A percentile compares a stretch with the other conserved stretches of the same genome.
Evolutionary conservation across 1,139 yeast genomes (phyloP).

Genomic region (Zygosaccharomyces pseudobailii): DNA sequence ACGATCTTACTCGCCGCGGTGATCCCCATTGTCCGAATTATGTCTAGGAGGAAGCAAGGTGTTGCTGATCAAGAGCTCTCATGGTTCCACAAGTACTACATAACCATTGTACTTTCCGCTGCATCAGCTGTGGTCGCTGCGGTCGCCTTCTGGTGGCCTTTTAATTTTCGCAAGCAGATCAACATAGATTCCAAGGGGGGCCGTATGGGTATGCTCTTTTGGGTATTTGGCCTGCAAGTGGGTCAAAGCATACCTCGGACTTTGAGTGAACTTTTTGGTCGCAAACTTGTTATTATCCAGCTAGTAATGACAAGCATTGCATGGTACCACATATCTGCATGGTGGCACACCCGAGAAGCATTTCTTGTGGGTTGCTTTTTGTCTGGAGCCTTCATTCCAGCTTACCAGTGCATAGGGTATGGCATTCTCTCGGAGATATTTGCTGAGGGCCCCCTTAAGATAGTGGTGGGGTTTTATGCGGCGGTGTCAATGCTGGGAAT

Average conservation of each 20-base stretch:
- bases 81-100: not conserved
- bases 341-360: not conserved
- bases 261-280: not conserved
- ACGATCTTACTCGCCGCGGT: not conserved
- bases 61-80: not conserved
- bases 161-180: not conserved
- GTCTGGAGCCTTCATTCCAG: slow-evolving; percentile 1
- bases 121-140: slow-evolving; percentile 1
- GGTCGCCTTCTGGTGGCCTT: slow-evolving; percentile 4
- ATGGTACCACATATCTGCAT: not conserved
- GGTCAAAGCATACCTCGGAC: not conserved
- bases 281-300: not conserved
- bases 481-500: not conserved
- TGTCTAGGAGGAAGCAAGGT: not conserved
- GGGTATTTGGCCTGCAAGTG: slow-evolving; percentile 2
- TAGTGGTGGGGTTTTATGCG: not conserved
- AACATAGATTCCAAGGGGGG: not conserved
- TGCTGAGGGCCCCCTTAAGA: not conserved
- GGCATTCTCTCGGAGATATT: not conserved
- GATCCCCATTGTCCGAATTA: not conserved
- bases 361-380: slow-evolving; percentile 1
- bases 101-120: not conserved
- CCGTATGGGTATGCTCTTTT: slow-evolving; percentile 1
- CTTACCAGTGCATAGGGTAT: not conserved
- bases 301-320: not conserved